phyloP scores from a whole-genome alignment of 495 filamentous ascomycete species.

The Penicillium flavigenum region DNA sequence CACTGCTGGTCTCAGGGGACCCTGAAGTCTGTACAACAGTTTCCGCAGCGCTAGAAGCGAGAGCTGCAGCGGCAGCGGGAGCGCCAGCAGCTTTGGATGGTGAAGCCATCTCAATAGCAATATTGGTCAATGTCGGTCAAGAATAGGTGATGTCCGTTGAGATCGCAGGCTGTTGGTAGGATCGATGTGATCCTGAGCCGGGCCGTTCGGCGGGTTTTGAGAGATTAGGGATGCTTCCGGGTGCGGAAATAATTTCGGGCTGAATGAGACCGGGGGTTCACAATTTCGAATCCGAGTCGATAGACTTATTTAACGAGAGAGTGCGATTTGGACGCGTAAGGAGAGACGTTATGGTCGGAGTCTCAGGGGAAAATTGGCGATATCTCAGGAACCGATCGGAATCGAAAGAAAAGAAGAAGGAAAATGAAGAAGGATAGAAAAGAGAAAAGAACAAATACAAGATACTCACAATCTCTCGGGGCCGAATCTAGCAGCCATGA shows the following conservation, averaged over 20 bases:
- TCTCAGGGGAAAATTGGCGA: constrained; percentile 16
- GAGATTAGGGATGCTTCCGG: neutral
- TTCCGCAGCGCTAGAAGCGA: neutral
- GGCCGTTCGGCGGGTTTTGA: constrained; percentile 9
- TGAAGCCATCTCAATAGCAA: neutral
- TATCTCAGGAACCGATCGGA: constrained; percentile 2
- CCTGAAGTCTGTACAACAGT: neutral
- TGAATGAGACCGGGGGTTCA: neutral
- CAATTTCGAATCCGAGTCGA: constrained; percentile 1
- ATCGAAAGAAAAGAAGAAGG: constrained; percentile 31
- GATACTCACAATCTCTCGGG: constrained; percentile 13
- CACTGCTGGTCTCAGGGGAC: neutral
- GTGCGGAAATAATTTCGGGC: neutral
- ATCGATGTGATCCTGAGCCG: constrained; percentile 8
- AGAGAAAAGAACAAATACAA: constrained; percentile 54
- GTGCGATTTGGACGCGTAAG: constrained; percentile 13
- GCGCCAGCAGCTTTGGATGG: neutral
- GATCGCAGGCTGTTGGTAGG: constrained; percentile 4
- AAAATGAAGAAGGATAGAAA: constrained; percentile 53
- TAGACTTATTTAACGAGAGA: constrained; percentile 22
- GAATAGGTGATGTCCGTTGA: neutral
- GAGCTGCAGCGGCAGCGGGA: neutral
- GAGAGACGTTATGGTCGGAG: constrained; percentile 10
- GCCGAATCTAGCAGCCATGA: constrained; percentile 58
- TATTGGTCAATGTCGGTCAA: neutral